Evolutionary conservation across 2,329 filamentous ascomycete species (phyloP), one percentile per base, ranked within the genome.

Genomic region (Grosmannia clavigera): DNA sequence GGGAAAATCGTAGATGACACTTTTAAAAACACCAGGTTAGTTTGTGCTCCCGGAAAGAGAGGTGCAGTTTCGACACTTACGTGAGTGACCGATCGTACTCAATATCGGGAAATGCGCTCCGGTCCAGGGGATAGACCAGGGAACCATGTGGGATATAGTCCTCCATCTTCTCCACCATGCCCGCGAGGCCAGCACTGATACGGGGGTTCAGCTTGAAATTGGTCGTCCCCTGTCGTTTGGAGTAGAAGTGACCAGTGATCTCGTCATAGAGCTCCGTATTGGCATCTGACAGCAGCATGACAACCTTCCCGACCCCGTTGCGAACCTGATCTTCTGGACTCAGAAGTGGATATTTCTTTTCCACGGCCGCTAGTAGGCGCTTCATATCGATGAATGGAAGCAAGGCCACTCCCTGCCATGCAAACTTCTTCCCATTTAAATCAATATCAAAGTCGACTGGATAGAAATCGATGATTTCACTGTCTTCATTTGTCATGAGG

Each of bases 401-500:
- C 25, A 99, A 77, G 3, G 90, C 91, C 58, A 99, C 87, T 64
- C 94, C 94, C 71, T 97, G 92, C 94, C 95, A 99, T 0, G 91
- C 90, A 75, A 96, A 95, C 71, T 97, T 99, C 77, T 97, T 97
- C 59, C 94, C 94, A 66, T 99, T 99, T 51, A 97, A 75, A 71
- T 99, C 94, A 58, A 97, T 82, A 19, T 88, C 84, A 67, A 99
- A 99, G 29, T 96, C 90, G 68, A 92, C 88, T 0, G 95, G 95
- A 68, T 99, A 99, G 72, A 99, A 99, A 71, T 99, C 92, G 65
- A 96, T 90, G 67, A 99, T 97, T 55, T 91, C 85, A 68, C 91
- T 96, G 54, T 95, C 84, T 16, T 87, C 80, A 11, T 95, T 80
- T 31, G 86, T 87, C 94, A 99, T 99, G 22, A 99, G 80, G 60